These are phyloP conservation scores for Sordariomycetes sp. DNA, from an alignment of 2,329 filamentous ascomycete species.

Conservation along the genomic window DNA sequence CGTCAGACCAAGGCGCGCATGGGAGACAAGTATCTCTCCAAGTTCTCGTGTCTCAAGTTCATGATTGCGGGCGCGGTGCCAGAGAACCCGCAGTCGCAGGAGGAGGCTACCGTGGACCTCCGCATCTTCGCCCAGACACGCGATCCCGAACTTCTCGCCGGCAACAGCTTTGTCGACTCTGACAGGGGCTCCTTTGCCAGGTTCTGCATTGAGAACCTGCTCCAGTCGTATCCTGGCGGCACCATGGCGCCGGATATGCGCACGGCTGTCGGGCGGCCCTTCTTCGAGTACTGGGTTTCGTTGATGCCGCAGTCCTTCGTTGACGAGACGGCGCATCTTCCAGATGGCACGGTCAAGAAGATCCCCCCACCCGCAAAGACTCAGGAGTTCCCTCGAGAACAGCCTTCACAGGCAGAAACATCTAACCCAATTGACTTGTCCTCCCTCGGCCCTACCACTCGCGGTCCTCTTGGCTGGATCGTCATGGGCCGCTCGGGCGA, in stretches of 20 bases:
- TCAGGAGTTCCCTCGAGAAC: constrained; percentile 8
- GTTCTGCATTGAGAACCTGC: constrained; percentile 12
- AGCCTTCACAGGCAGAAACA: constrained; percentile 9
- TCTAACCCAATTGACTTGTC: too few species aligned
- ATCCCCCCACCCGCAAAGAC: constrained; percentile 11
- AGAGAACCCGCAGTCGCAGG: too few species aligned
- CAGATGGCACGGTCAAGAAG: constrained; percentile 6
- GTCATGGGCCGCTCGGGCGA: too few species aligned
- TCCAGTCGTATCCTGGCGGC: constrained; percentile 31
- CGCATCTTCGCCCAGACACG: constrained; percentile 34
- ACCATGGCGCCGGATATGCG: constrained; percentile 27
- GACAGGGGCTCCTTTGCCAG: constrained; percentile 15
- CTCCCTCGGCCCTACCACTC: too few species aligned
- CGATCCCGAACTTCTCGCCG: constrained; percentile 26
- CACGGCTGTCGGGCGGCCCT: constrained; percentile 21
- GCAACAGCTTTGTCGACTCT: constrained; percentile 26
- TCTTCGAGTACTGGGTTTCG: constrained; percentile 14
- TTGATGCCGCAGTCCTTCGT: constrained; percentile 14
- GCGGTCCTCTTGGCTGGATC: constrained; percentile 16
- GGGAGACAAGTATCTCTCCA: constrained; percentile 20
- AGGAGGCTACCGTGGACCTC: too few species aligned
- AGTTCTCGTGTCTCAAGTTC: constrained; percentile 20
- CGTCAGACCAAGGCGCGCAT: constrained; percentile 18
- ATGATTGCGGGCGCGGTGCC: constrained; percentile 23
- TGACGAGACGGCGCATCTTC: constrained; percentile 7